Percentiles rank a stretch among this genome's conserved stretches.
Evolutionary conservation across 2,329 filamentous ascomycete species (phyloP).

Genomic region (Aspergillus transmontanensis): DNA sequence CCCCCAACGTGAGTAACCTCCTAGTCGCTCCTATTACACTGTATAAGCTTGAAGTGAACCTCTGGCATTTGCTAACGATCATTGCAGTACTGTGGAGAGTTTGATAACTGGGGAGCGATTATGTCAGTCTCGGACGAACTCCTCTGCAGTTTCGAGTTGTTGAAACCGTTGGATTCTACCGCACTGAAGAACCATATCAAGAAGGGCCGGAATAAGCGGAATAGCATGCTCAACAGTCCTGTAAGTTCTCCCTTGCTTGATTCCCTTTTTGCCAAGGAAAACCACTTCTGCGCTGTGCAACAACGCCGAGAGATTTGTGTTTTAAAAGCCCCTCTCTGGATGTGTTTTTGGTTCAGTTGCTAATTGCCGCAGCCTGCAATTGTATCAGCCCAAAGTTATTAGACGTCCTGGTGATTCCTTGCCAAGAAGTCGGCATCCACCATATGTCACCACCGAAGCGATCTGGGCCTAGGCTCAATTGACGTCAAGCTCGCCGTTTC

Average conservation of each 20-base stretch:
- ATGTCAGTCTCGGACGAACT: constrained; percentile 96
- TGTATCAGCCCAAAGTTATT: constrained; percentile 51
- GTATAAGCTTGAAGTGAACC: background rate
- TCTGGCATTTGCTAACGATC: constrained; percentile 25
- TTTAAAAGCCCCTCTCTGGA: constrained; percentile 7
- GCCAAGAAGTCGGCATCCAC: constrained; percentile 24
- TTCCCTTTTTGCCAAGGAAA: constrained; percentile 25
- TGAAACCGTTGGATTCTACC: constrained; percentile 94
- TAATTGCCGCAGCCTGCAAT: constrained; percentile 43
- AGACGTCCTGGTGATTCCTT: constrained; percentile 22
- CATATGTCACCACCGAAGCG: constrained; percentile 24
- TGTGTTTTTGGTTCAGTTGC: constrained; percentile 13
- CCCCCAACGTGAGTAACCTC: constrained; percentile 77
- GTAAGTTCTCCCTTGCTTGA: constrained; percentile 59
- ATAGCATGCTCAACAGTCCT: constrained; percentile 94
- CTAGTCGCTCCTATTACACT: background rate
- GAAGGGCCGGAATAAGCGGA: constrained; percentile 91
- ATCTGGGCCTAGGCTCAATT: constrained; percentile 17
- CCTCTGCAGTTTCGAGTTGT: constrained; percentile 92
- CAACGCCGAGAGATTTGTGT: constrained; percentile 25
- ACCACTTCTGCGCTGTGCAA: constrained; percentile 22
- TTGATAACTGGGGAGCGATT: constrained; percentile 98
- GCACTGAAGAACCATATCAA: constrained; percentile 98
- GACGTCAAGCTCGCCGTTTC: constrained; percentile 12
- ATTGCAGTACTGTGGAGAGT: constrained; percentile 91